Evolutionary conservation across 2,329 filamentous ascomycete species (phyloP).

Genomic region (Neofusicoccum kwambonambiense): DNA sequence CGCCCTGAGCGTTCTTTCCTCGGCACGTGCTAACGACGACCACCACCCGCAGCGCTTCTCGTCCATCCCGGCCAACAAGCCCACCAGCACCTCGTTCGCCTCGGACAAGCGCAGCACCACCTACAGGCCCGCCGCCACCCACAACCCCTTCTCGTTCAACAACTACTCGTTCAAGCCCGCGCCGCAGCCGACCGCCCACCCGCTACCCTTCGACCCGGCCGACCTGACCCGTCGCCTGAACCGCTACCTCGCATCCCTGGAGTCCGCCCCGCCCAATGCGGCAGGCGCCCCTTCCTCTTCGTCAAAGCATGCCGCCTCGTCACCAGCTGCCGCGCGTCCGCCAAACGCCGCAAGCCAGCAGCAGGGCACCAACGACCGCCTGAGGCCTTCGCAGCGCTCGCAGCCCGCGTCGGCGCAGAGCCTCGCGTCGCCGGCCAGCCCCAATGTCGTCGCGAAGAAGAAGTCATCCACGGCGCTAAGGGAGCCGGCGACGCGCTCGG

Average conservation of each 20-base stretch:
- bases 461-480: not conserved
- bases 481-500: not conserved
- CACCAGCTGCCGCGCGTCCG: not conserved
- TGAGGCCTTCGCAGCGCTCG: not conserved
- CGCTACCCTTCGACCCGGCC: not conserved
- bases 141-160: slow-evolving; percentile 5
- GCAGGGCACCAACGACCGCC: not conserved
- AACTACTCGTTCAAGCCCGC: slow-evolving; percentile 7
- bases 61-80: not conserved
- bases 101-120: not conserved
- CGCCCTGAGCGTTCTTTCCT: not conserved
- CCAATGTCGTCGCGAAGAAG: not conserved
- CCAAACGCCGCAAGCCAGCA: not conserved
- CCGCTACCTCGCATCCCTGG: slow-evolving; percentile 8
- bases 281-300: not conserved
- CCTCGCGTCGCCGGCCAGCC: not conserved
- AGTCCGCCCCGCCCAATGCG: not conserved
- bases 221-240: slow-evolving; percentile 1
- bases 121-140: not conserved
- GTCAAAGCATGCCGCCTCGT: not conserved
- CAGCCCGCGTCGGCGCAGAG: not conserved
- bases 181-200: not conserved
- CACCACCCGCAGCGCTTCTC: not conserved
- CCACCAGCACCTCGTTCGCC: not conserved
- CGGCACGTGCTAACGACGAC: not conserved